These are phyloP conservation scores for Mucor ambiguus DNA, from an alignment of 371 early-diverging fungal genomes.

Conservation along the genomic window DNA sequence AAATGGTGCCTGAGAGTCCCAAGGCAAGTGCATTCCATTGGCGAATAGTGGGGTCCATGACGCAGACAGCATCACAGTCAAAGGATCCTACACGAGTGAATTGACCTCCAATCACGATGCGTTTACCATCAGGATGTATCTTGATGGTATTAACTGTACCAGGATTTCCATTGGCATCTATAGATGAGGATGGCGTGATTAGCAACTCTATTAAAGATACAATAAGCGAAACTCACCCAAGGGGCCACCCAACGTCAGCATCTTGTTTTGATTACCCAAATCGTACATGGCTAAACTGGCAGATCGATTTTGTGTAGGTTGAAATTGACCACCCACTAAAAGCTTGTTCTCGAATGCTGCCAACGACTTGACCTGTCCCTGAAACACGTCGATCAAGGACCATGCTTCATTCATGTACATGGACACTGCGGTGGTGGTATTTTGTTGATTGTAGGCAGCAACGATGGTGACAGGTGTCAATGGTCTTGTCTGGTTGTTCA, in stretches of 20 bases:
- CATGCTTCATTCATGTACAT: conserved; percentile 24
- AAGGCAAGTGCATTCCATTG: conserved; percentile 47
- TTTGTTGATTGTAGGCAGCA: not conserved
- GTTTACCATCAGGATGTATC: conserved; percentile 30
- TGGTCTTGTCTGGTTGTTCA: not conserved
- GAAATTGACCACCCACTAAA: conserved; percentile 42
- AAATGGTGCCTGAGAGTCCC: conserved; percentile 40
- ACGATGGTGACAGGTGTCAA: not conserved
- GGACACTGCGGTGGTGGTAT: conserved; percentile 10
- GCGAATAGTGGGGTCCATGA: conserved; percentile 24
- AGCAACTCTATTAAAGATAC: no score
- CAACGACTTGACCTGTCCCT: conserved; percentile 32
- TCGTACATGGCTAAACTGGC: conserved; percentile 40
- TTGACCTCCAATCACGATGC: conserved; percentile 53
- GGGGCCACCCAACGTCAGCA: conserved; percentile 18
- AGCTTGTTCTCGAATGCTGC: conserved; percentile 22
- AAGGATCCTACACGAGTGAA: conserved; percentile 52
- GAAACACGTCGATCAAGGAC: conserved; percentile 24
- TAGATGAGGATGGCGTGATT: not conserved
- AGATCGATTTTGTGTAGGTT: conserved; percentile 10
- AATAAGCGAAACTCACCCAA: conserved; percentile 20
- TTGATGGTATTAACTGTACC: conserved; percentile 46
- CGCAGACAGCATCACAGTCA: conserved; percentile 48
- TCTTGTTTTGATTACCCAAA: conserved; percentile 14
- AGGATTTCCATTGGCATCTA: conserved; percentile 19